phyloP scores from a whole-genome alignment of 305 asterid genomes.

The Plantago rigida region DNA sequence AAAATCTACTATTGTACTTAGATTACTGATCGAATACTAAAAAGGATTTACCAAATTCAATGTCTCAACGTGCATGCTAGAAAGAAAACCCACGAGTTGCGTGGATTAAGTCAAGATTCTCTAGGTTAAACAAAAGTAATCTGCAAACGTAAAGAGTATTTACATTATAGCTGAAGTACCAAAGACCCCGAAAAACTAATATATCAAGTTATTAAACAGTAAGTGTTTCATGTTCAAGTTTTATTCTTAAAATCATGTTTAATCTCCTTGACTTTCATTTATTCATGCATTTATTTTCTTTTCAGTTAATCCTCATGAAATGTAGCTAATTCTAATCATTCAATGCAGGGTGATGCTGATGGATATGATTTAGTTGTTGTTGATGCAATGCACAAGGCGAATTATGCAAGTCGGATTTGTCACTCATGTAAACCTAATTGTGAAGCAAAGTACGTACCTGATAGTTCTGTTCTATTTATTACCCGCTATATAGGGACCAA shows the following conservation, averaged over 20 bases:
- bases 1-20: neutral
- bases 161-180: neutral
- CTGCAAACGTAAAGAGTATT: neutral
- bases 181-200: neutral
- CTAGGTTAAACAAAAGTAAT: neutral
- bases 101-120: neutral
- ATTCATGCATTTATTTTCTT: neutral
- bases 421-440: slow-evolving; percentile 98
- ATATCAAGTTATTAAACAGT: neutral
- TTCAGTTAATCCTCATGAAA: slow-evolving; percentile 5
- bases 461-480: slow-evolving; percentile 6
- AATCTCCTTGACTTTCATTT: slow-evolving; percentile 1
- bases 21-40: neutral
- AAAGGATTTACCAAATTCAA: neutral
- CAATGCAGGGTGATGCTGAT: slow-evolving; percentile 94
- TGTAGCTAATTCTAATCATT: slow-evolving; percentile 20
- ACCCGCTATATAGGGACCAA: neutral
- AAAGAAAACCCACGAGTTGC: neutral
- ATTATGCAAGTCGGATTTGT: slow-evolving; percentile 97
- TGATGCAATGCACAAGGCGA: slow-evolving; percentile 99
- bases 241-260: slow-evolving; percentile 6
- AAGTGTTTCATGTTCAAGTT: neutral
- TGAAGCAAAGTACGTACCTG: slow-evolving; percentile 80
- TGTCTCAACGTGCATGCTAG: neutral
- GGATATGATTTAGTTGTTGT: slow-evolving; percentile 96